Percentiles rank a stretch among this genome's conserved stretches.
phyloP scores from a whole-genome alignment of 345 rosid genomes.

The Citrus inodora region DNA sequence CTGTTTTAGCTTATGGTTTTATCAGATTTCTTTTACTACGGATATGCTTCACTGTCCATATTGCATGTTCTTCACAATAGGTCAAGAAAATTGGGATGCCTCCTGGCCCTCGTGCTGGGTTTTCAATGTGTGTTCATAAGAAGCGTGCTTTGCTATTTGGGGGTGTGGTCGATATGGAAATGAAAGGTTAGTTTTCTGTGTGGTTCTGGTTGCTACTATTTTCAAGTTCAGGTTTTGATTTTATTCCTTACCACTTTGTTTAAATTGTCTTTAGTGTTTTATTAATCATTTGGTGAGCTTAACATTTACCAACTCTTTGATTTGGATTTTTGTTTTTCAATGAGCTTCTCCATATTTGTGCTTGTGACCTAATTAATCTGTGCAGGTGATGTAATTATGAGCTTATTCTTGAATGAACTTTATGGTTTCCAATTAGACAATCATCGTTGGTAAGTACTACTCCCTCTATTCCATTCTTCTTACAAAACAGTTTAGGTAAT shows the following conservation, averaged over 20 bases:
- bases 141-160: constrained; percentile 93
- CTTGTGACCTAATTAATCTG: constrained; percentile 13
- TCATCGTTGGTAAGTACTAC: constrained; percentile 71
- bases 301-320: not conserved
- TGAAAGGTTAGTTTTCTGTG: constrained; percentile 55
- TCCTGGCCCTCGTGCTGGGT: constrained; percentile 94
- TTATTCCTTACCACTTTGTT: not conserved
- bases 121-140: constrained; percentile 90
- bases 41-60: not conserved
- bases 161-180: constrained; percentile 96
- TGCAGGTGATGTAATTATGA: constrained; percentile 91
- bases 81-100: constrained; percentile 96
- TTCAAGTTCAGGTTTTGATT: constrained; percentile 6
- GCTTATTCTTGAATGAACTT: constrained; percentile 92
- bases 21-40: not conserved
- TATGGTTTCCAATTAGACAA: constrained; percentile 97
- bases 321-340: not conserved
- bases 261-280: not conserved
- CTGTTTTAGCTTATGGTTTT: not conserved
- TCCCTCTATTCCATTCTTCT: not conserved
- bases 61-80: constrained; percentile 31
- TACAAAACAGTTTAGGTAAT: not conserved
- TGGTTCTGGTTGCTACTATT: constrained; percentile 3
- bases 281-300: not conserved
- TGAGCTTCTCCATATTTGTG: not conserved